phyloP scores from a whole-genome alignment of 164 flowering plant genomes.

The Paratinospora sagittata region DNA sequence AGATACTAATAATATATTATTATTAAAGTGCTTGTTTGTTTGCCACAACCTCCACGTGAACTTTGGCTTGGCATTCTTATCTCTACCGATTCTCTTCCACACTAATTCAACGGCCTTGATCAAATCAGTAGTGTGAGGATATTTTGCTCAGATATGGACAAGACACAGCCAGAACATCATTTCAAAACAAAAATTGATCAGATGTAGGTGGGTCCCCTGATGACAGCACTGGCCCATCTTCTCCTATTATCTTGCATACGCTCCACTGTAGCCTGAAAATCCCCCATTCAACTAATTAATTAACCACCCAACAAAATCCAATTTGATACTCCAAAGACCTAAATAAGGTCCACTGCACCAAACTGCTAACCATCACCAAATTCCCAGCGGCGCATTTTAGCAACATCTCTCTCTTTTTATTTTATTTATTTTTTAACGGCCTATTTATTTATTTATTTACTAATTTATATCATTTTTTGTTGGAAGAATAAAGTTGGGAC shows the following conservation, averaged over 20 bases:
- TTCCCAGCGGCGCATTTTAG: background rate
- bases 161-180: background rate
- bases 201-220: background rate
- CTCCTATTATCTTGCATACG: background rate
- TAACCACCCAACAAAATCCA: background rate
- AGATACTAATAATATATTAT: too few relatives aligned
- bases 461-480: too few relatives aligned
- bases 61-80: background rate
- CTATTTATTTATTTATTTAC: too few relatives aligned
- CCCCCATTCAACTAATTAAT: background rate
- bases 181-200: background rate
- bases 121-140: background rate
- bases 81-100: background rate
- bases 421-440: background rate
- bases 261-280: background rate
- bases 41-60: background rate
- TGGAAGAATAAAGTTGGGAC: background rate
- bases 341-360: background rate
- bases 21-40: background rate
- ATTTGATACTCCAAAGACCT: background rate
- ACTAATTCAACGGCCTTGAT: background rate
- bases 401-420: background rate
- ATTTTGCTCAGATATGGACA: background rate
- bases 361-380: background rate
- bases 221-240: constrained; percentile 1